A percentile compares a stretch with the other conserved stretches of the same genome.
These are phyloP conservation scores for Volvox carteri DNA, from an alignment of 163 green algal species.

Conservation along the genomic window DNA sequence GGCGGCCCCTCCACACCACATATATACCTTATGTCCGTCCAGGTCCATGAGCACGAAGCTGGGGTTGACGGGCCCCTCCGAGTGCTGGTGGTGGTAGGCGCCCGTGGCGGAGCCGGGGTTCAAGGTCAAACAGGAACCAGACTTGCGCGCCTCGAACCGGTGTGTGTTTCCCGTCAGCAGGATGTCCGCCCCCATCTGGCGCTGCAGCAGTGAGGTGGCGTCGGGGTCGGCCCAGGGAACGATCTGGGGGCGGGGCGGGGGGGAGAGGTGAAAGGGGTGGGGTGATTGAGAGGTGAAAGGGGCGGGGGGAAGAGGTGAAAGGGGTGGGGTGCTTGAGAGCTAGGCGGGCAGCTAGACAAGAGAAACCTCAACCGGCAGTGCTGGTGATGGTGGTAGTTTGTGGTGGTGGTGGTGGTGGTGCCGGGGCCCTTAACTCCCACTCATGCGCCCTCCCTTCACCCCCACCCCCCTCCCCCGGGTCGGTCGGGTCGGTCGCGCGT, in stretches of 20 bases:
- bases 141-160: slow-evolving; percentile 84
- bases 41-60: slow-evolving; percentile 98
- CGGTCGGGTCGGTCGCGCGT: too few species aligned
- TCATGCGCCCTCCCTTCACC: too few species aligned
- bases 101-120: slow-evolving; percentile 96
- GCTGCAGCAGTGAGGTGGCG: slow-evolving; percentile 84
- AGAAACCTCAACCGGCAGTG: neutral
- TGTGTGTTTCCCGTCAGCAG: slow-evolving; percentile 95
- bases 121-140: slow-evolving; percentile 89
- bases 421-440: too few species aligned
- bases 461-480: too few species aligned
- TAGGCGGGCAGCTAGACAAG: neutral
- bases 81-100: slow-evolving; percentile 78
- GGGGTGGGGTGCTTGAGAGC: neutral
- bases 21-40: slow-evolving; percentile 84
- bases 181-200: slow-evolving; percentile 93
- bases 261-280: neutral
- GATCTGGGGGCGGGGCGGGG: slow-evolving; percentile 69
- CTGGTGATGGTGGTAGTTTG: neutral
- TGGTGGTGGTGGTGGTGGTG: too few species aligned
- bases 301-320: neutral
- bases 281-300: neutral
- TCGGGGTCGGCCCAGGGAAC: slow-evolving; percentile 90
- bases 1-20: neutral
- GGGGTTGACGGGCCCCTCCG: slow-evolving; percentile 62